phyloP scores from a whole-genome alignment of 306 rosid species.

The Rosa rugosa region DNA sequence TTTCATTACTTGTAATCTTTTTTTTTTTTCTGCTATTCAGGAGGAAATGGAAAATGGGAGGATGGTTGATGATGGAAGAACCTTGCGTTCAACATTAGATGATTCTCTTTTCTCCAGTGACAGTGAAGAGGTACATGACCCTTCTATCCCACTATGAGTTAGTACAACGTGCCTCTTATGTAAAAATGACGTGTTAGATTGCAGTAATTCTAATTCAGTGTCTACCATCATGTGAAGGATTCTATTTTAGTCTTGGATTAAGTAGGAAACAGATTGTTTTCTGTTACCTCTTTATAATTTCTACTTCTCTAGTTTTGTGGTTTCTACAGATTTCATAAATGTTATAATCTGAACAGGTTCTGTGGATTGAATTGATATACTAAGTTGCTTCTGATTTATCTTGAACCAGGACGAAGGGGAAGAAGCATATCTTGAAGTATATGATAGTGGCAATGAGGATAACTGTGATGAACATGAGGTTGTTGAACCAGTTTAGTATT shows the following conservation, averaged over 20 bases:
- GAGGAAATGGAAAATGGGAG: constrained; percentile 56
- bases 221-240: neutral
- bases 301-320: neutral
- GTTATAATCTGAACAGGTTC: neutral
- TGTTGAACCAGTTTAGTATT: constrained; percentile 20
- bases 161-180: constrained; percentile 4
- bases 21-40: constrained; percentile 40
- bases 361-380: neutral
- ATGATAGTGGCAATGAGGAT: constrained; percentile 34
- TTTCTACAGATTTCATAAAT: neutral
- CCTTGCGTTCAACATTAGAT: constrained; percentile 24
- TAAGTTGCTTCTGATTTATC: neutral
- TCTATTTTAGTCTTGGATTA: neutral
- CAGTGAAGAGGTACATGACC: constrained; percentile 44
- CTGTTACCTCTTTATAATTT: neutral
- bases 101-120: constrained; percentile 44
- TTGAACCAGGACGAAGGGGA: constrained; percentile 43
- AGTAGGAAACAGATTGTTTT: neutral
- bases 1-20: neutral
- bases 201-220: neutral
- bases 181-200: neutral
- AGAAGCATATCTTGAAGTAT: constrained; percentile 34
- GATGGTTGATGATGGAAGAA: constrained; percentile 33
- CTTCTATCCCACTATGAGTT: constrained; percentile 11
- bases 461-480: constrained; percentile 27